Evolutionary conservation across 1,139 yeast genomes (phyloP), one percentile per base, ranked within the genome.

Genomic region (Pichia cactophila): DNA sequence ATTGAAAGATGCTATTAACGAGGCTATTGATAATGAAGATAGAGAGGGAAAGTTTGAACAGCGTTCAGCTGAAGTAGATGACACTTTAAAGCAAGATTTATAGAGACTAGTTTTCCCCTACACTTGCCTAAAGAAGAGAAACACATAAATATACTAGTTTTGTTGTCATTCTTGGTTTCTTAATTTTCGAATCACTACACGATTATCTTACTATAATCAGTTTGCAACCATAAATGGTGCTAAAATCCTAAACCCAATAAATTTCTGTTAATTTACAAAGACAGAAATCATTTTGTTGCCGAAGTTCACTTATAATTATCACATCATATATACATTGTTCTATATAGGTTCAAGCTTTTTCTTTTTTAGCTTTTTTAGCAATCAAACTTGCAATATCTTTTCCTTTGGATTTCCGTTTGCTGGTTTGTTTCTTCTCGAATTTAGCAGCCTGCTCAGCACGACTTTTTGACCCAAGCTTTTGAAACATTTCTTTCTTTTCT

Each of bases 391-490:
- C 39, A 20, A 63, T 60, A 39, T 61, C 63, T 43, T 59, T 57
- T 1, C 43, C 43, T 28, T 47, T 53, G 2, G 42, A 46, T 39
- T 49, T 52, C 39, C 60, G 54, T 29, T 59, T 59, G 5, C 47
- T 44, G 7, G 53, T 49, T 16, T 61, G 50, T 47, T 62, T 64
- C 50, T 62, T 67, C 40, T 61, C 68, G 42, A 58, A 63, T 49
- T 64, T 65, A 28, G 56, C 58, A 17, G 60, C 45, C 42, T 63
- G 64, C 43, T 66, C 67, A 36, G 59, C 53, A 55, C 92, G 70
- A 50, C 83, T 86, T 53, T 72, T 75, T 7, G 70, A 75, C 1
- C 92, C 94, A 31, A 69, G 59, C 35, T 70, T 71, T 43, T 77
- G 75, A 50, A 90, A 67, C 50, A 71, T 77, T 28, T 69, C 70